Evolutionary conservation across 495 filamentous ascomycete species (phyloP), one percentile per base, ranked within the genome.

Genomic region (Ramalina intermedia): DNA sequence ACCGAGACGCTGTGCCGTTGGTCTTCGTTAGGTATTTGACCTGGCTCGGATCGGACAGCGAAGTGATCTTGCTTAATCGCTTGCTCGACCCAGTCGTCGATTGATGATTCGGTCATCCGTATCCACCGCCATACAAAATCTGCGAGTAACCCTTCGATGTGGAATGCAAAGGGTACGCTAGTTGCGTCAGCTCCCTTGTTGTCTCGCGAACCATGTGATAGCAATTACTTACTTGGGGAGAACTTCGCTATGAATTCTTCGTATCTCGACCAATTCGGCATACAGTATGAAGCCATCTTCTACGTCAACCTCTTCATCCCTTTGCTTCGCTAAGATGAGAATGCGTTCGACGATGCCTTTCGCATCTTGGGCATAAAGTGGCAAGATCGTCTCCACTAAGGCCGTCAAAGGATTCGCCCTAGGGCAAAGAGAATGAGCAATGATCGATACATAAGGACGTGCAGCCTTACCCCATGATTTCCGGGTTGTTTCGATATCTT

Each of bases 81-180:
- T 58, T 85, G 77, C 37, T 93, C 88, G 27, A 96, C 85, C 72
- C 91, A 90, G 16, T 80, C 81, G 59, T 80, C 71, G 53, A 95
- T 79, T 58, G 80, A 88, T 16, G 68, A 66, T 47, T 95, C 87
- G 20, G 85, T 86, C 53, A 79, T 76, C 44, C 72, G 74, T 51
- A 99, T 84, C 88, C 89, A 99, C 24, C 85, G 78, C 88, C 88
- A 95, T 23, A 95, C 90, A 62, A 96, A 99, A 23, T 84, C 82
- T 49, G 84, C 85, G 7, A 99, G 71, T 14, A 91, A 65, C 38
- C 76, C 76, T 64, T 99, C 93, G 39, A 99, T 76, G 52, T 85
- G 73, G 61, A 94, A 93, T 11, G 79, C 81, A 61, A 96, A 99
- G 5, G 65, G 63, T 23, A 65, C 61, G 13, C 74, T 71, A 46